These are phyloP conservation scores for Cutaneotrichosporon sp. DNA, from an alignment of 1,284 basidiomycete species.

Conservation along the genomic window DNA sequence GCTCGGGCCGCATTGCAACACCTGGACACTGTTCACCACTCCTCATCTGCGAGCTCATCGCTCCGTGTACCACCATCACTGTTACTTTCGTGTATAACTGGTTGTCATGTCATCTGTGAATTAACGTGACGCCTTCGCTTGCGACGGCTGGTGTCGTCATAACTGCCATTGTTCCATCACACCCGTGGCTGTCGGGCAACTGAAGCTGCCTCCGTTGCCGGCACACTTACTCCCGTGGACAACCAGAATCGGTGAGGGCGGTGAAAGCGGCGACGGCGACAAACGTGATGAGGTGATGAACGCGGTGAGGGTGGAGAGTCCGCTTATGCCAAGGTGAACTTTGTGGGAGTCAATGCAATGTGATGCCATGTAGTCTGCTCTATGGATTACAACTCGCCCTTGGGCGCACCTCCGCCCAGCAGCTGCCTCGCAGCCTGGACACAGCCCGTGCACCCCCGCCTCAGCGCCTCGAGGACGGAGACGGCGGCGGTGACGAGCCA, in stretches of 20 bases:
- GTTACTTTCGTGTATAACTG: neutral
- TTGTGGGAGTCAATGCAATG: too few relatives aligned
- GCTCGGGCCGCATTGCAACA: neutral
- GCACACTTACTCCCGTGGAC: too few relatives aligned
- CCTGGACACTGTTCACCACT: neutral
- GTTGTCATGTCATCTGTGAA: constrained; percentile 5
- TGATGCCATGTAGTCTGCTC: constrained; percentile 1
- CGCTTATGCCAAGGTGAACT: too few relatives aligned
- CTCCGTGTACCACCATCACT: neutral
- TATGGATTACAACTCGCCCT: constrained; percentile 19
- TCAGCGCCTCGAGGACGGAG: constrained; percentile 20
- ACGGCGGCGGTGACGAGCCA: neutral
- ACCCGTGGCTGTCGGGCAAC: neutral
- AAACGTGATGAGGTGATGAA: too few relatives aligned
- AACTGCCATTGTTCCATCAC: neutral
- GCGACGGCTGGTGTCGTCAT: neutral
- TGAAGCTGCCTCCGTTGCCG: too few relatives aligned
- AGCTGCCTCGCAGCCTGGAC: constrained; percentile 13
- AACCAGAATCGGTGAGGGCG: too few relatives aligned
- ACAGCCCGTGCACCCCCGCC: constrained; percentile 27
- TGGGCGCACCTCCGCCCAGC: constrained; percentile 4
- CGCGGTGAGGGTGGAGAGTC: too few relatives aligned
- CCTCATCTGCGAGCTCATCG: neutral
- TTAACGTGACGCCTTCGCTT: neutral
- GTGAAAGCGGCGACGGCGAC: too few relatives aligned